Base-by-base conservation (phyloP, 345 rosid species). In the Clausena lansium region DNA sequence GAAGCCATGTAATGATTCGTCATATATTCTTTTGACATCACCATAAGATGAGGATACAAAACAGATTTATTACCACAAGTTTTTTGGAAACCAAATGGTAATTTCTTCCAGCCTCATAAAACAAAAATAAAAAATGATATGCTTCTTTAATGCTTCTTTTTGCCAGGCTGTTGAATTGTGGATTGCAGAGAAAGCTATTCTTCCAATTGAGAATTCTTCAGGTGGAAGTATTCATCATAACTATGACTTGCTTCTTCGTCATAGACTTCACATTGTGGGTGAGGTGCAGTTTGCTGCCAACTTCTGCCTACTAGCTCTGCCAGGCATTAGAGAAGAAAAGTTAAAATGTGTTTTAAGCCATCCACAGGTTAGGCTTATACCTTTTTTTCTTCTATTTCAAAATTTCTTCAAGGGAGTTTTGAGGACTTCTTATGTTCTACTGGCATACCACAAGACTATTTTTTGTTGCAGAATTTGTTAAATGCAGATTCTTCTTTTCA, bases 201-300 rank as follows among this genome's bases (percentile, higher is more conserved):
- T 89, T 80, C 92, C 92, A 14, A 87, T 87, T 81, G 92, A 89
- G 82, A 86, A 69, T 80, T 84, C 92, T 74, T 80, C 86, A 1
- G 83, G 86, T 22, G 93, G 88, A 75, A 89, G 93, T 84, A 79
- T 89, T 75, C 92, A 89, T 70, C 88, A 89, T 35, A 87, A 86
- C 78, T 87, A 87, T 76, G 92, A 89, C 76, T 82, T 89, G 64
- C 87, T 89, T 78, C 89, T 87, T 70, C 89, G 91, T 24, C 92
- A 89, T 67, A 85, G 93, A 76, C 91, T 89, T 67, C 91, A 89
- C 82, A 89, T 89, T 41, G 86, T 85, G 14, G 86, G 91, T 62
- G 91, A 89, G 80, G 91, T 89, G 71, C 87, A 86, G 85, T 70
- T 89, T 81, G 54, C 78, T 25, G 68, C 80, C 67, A 79, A 87